These are phyloP conservation scores for Collybia sp. DNA, from an alignment of 768 basidiomycete species.

Conservation along the genomic window DNA sequence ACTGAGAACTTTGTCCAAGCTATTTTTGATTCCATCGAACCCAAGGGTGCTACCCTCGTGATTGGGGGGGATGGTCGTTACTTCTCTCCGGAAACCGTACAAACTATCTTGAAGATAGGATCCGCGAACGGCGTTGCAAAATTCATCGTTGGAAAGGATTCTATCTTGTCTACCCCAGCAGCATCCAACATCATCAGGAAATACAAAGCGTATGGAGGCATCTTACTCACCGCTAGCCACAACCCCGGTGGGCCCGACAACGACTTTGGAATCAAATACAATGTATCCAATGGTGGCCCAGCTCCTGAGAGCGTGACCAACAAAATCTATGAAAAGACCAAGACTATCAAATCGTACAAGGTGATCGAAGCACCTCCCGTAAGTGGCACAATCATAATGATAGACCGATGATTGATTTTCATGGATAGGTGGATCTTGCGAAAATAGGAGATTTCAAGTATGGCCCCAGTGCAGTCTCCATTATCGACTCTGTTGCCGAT, in stretches of 20 bases:
- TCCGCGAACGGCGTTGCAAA: conserved; percentile 91
- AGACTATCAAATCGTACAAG: conserved; percentile 83
- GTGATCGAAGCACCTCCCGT: conserved; percentile 73
- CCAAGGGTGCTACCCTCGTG: conserved; percentile 79
- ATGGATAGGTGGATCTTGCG: conserved; percentile 70
- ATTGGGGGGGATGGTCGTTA: conserved; percentile 97
- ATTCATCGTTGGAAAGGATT: conserved; percentile 88
- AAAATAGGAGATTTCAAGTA: conserved; percentile 76
- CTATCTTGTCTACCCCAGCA: conserved; percentile 95
- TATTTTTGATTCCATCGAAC: conserved; percentile 87
- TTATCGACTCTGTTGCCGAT: conserved; percentile 93
- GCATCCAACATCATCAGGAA: conserved; percentile 95
- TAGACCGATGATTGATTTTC: conserved; percentile 4
- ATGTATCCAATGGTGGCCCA: conserved; percentile 95
- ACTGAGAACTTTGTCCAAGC: conserved; percentile 98
- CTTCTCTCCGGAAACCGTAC: conserved; percentile 81
- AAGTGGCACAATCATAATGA: conserved; percentile 21
- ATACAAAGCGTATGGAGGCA: conserved; percentile 95
- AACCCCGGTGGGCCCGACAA: conserved; percentile 98
- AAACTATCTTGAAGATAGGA: conserved; percentile 90
- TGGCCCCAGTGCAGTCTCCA: conserved; percentile 79
- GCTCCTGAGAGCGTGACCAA: conserved; percentile 97
- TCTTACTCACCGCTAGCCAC: conserved; percentile 94
- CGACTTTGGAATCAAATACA: conserved; percentile 99
- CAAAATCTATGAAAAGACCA: conserved; percentile 89